Evolutionary conservation across 1,284 basidiomycete species (phyloP), one percentile per base, ranked within the genome.

Genomic region (Malassezia yamatoensis): DNA sequence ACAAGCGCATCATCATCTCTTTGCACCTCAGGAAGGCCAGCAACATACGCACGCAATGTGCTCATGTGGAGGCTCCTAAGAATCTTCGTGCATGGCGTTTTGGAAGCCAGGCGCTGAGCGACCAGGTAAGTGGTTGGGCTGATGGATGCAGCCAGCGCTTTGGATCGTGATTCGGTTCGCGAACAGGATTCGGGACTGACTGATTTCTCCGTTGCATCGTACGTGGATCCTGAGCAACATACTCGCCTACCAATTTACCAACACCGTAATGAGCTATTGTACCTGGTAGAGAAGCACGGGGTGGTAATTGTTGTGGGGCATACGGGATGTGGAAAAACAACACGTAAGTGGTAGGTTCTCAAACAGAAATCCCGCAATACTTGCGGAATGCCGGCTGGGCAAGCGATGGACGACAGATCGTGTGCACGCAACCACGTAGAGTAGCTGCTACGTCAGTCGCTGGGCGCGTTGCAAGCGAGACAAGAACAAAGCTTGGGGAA

Each of bases 351-450:
- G 15, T 10, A 16, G 24, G 38, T 18, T 51, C 21, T 33, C 49
- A 47, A 20, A 36, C 68, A 89, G 90, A 96, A 76, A 81, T 99
- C 50, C 93, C 94, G 0, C 93, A 96, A 73, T 96, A 88, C 76
- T 81, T 98, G 4, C 79, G 86, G 61, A 88, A 96, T 78, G 83
- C 87, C 9, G 90, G 76, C 3, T 77, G 76, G 76, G 67, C 75
- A 37, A 49, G 56, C 24, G 32, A 54, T n/a, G 66, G 62, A 11
- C 62, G 61, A 42, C 58, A 60, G 20, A 73, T 77, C 41, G 76
- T 65, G 0, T 62, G 70, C 52, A 77, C 76, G 0, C 76, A 77
- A 58, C 75, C 75, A 5, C 59, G 74, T 20, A 60, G 75, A 18
- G 61, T 77, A 8, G 67, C 75, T 0, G 76, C 76, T 0, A 69